Evolutionary conservation across 441 rosid genomes (phyloP).

Genomic region (Macaranga tanarius): DNA sequence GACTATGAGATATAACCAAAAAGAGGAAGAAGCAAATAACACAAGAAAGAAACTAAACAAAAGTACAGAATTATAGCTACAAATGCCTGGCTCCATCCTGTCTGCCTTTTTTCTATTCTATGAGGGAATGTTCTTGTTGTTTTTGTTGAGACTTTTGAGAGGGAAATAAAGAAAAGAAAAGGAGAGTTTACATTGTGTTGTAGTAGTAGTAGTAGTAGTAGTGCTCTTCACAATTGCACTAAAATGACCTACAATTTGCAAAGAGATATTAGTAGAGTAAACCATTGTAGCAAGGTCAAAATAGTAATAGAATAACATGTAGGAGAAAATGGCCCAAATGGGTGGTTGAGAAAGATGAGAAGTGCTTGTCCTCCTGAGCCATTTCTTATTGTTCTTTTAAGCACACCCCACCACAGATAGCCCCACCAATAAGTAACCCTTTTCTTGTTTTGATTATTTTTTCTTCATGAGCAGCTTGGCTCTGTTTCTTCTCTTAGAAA

Average conservation of each 20-base stretch:
- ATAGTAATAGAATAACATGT: slow-evolving; percentile 20
- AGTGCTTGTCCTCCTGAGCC: slow-evolving; percentile 39
- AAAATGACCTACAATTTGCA: slow-evolving; percentile 18
- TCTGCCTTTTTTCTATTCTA: slow-evolving; percentile 49
- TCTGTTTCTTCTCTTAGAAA: not conserved
- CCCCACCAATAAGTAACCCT: slow-evolving; percentile 27
- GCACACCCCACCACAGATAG: not conserved
- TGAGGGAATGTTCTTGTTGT: slow-evolving; percentile 27
- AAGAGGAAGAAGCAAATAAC: not conserved
- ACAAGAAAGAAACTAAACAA: slow-evolving; percentile 27
- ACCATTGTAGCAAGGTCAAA: slow-evolving; percentile 17
- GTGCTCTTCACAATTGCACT: slow-evolving; percentile 21
- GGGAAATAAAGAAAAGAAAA: not conserved
- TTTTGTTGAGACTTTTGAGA: slow-evolving; percentile 1
- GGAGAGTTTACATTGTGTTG: slow-evolving; percentile 12
- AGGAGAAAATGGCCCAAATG: slow-evolving; percentile 28
- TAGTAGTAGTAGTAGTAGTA: not conserved
- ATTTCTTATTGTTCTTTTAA: slow-evolving; percentile 18
- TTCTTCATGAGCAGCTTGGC: not conserved
- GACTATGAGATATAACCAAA: slow-evolving; percentile 7
- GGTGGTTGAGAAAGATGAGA: slow-evolving; percentile 53
- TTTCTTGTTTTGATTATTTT: not conserved
- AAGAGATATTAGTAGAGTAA: not conserved
- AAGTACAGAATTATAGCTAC: slow-evolving; percentile 24
- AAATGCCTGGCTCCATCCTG: slow-evolving; percentile 75